These are phyloP conservation scores for Fusarium papillatum DNA, from an alignment of 2,329 filamentous ascomycete genomes.

Conservation along the genomic window DNA sequence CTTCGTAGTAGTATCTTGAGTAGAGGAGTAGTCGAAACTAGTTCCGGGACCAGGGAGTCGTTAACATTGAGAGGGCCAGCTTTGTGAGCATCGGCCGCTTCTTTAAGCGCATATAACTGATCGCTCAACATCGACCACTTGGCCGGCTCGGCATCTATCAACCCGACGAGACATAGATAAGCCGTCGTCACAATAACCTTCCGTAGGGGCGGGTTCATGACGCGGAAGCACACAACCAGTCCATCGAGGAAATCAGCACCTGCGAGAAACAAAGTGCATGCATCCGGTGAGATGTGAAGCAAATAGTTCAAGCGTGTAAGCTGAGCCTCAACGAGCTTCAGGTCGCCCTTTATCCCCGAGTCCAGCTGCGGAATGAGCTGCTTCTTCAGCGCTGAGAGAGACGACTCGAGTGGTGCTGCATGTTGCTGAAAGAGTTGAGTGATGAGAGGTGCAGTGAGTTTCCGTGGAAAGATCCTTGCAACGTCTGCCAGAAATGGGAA, in stretches of 20 bases:
- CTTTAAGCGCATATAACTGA: constrained; percentile 85
- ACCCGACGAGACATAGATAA: constrained; percentile 81
- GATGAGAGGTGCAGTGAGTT: constrained; percentile 66
- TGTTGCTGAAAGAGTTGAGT: constrained; percentile 65
- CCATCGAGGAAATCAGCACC: constrained; percentile 92
- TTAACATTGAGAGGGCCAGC: constrained; percentile 67
- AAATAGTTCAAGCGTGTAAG: constrained; percentile 74
- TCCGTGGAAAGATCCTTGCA: constrained; percentile 76
- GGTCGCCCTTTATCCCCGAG: constrained; percentile 66
- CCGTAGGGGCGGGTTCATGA: constrained; percentile 73
- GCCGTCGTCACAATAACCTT: constrained; percentile 78
- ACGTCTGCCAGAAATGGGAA: constrained; percentile 80
- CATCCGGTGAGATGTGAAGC: constrained; percentile 70
- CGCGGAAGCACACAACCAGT: constrained; percentile 74
- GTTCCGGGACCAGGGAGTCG: constrained; percentile 82
- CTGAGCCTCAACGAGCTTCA: constrained; percentile 66
- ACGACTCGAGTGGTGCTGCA: constrained; percentile 63
- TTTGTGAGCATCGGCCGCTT: constrained; percentile 75
- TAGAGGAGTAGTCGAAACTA: constrained; percentile 86
- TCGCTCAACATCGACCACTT: constrained; percentile 85
- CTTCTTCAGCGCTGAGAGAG: constrained; percentile 72
- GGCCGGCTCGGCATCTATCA: constrained; percentile 75
- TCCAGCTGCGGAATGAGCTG: constrained; percentile 74
- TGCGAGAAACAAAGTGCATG: constrained; percentile 77
- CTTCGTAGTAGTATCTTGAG: constrained; percentile 72